Conservation (phyloP, 768 basidiomycete species). For the Boletales sp. region DNA sequence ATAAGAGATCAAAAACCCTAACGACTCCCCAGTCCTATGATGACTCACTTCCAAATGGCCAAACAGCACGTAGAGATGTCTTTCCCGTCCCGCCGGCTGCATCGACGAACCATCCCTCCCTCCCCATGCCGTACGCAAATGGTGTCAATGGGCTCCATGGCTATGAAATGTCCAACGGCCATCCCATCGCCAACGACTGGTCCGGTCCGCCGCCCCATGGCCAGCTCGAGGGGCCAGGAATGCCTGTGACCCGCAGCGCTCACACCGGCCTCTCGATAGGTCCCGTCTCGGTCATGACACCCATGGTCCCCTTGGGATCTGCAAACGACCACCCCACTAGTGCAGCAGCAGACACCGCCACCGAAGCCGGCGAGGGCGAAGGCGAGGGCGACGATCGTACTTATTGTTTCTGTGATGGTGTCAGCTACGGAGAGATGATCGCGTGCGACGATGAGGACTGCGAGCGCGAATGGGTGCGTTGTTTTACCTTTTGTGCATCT, state of each 20-base stretch:
- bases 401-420: slow-evolving; percentile 83
- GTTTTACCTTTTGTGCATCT: slow-evolving; percentile 3
- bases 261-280: slow-evolving; percentile 21
- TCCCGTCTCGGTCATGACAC: slow-evolving; percentile 21
- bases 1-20: slow-evolving; percentile 43
- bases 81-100: slow-evolving; percentile 51
- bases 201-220: slow-evolving; percentile 44
- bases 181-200: slow-evolving; percentile 44
- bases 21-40: slow-evolving; percentile 36
- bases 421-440: slow-evolving; percentile 93
- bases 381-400: slow-evolving; percentile 56
- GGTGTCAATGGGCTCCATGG: slow-evolving; percentile 36
- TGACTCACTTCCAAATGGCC: slow-evolving; percentile 40
- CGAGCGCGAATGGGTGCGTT: slow-evolving; percentile 84
- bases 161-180: slow-evolving; percentile 38
- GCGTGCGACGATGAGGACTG: slow-evolving; percentile 83
- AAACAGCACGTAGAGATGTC: slow-evolving; percentile 37
- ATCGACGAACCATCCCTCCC: slow-evolving; percentile 49
- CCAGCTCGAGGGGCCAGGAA: slow-evolving; percentile 72
- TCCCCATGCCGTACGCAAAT: slow-evolving; percentile 42
- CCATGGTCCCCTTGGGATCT: slow-evolving; percentile 21
- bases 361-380: slow-evolving; percentile 48
- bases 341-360: slow-evolving; percentile 38
- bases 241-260: slow-evolving; percentile 59
- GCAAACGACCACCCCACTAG: slow-evolving; percentile 32